Percentiles rank a stretch among this genome's conserved stretches.
These are phyloP conservation scores for Candida rishiriensis DNA, from an alignment of 805 yeast genomes.

Conservation along the genomic window DNA sequence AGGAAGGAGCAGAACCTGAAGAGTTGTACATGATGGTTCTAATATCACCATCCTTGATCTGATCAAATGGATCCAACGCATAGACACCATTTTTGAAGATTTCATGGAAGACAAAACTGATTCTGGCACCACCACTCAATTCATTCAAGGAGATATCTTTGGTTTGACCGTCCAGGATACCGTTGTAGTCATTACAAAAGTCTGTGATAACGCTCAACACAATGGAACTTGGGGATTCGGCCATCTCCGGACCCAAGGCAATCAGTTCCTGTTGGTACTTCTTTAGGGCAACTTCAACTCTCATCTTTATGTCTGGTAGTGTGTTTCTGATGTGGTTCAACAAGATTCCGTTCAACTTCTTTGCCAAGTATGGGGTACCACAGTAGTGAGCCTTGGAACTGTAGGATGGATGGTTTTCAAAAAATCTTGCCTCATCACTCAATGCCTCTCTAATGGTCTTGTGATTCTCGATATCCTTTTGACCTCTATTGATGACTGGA, in stretches of 20 bases:
- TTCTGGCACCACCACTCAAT: constrained; percentile 96
- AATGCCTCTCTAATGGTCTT: constrained; percentile 88
- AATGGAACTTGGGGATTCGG: constrained; percentile 84
- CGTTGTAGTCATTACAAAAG: constrained; percentile 85
- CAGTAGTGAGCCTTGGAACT: constrained; percentile 92
- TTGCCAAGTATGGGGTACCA: constrained; percentile 97
- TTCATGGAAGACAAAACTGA: constrained; percentile 95
- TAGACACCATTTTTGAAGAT: constrained; percentile 88
- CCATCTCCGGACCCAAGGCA: constrained; percentile 81
- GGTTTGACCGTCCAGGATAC: constrained; percentile 88
- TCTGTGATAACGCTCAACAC: constrained; percentile 89
- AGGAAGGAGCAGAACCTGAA: constrained; percentile 92
- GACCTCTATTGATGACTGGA: constrained; percentile 96
- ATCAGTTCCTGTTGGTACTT: constrained; percentile 78
- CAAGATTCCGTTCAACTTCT: constrained; percentile 81
- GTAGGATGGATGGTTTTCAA: constrained; percentile 87
- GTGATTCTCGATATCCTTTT: constrained; percentile 85
- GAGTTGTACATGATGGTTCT: constrained; percentile 96
- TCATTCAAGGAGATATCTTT: constrained; percentile 85
- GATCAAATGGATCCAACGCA: constrained; percentile 94
- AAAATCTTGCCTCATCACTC: constrained; percentile 71
- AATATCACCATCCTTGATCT: constrained; percentile 91
- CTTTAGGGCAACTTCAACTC: constrained; percentile 78
- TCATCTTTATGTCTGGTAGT: constrained; percentile 87
- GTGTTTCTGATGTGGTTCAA: constrained; percentile 86